These are phyloP conservation scores for Zygotorulaspora florentina DNA, from an alignment of 805 yeast species.

Conservation along the genomic window DNA sequence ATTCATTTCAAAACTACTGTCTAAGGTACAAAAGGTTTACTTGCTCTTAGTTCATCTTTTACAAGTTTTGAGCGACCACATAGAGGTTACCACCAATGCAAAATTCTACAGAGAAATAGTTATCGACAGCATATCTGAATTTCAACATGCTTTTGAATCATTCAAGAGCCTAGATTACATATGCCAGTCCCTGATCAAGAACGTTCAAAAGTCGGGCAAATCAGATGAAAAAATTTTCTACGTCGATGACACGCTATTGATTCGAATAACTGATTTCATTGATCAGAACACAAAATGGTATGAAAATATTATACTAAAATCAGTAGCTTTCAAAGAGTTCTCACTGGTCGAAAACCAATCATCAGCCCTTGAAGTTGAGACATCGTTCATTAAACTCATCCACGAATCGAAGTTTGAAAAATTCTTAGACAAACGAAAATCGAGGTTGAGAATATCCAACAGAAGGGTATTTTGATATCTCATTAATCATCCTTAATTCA, in stretches of 20 bases:
- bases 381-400: not conserved
- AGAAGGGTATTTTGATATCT: slow-evolving; percentile 19
- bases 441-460: slow-evolving; percentile 17
- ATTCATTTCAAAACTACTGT: slow-evolving; percentile 5
- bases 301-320: slow-evolving; percentile 14
- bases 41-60: slow-evolving; percentile 15
- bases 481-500: no score
- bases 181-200: slow-evolving; percentile 10
- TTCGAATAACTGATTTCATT: slow-evolving; percentile 17
- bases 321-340: slow-evolving; percentile 17
- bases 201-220: slow-evolving; percentile 13
- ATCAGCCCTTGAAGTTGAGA: not conserved
- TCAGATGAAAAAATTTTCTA: slow-evolving; percentile 14
- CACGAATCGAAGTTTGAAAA: slow-evolving; percentile 8
- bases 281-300: slow-evolving; percentile 17
- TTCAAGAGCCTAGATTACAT: slow-evolving; percentile 19
- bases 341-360: slow-evolving; percentile 5
- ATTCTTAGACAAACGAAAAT: slow-evolving; percentile 16
- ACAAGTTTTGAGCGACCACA: slow-evolving; percentile 19
- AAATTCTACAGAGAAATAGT: slow-evolving; percentile 17
- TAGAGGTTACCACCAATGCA: slow-evolving; percentile 16
- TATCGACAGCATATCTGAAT: slow-evolving; percentile 18
- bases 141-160: slow-evolving; percentile 20
- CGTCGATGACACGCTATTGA: slow-evolving; percentile 14
- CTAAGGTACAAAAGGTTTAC: slow-evolving; percentile 17